Evolutionary conservation across 2,329 filamentous ascomycete genomes (phyloP).

Genomic region (Drechmeria coniospora): DNA sequence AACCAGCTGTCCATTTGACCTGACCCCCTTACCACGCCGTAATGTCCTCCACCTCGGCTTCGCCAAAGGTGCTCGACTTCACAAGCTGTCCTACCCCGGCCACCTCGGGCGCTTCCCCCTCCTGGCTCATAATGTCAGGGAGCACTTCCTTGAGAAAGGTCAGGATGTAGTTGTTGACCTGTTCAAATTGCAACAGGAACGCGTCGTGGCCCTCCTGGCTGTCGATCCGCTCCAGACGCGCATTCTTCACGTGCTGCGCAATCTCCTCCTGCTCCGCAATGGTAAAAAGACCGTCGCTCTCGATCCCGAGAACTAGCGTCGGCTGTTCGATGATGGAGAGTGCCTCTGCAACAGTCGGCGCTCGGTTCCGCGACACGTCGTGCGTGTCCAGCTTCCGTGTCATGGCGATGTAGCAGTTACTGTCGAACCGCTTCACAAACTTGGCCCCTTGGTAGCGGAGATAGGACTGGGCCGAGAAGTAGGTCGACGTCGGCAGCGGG

Average conservation of each 20-base stretch:
- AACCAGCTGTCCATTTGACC: not conserved
- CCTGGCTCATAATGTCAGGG: conserved; percentile 71
- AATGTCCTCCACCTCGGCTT: conserved; percentile 92
- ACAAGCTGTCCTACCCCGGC: conserved; percentile 46
- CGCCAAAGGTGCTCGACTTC: conserved; percentile 85
- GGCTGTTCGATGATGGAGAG: conserved; percentile 76
- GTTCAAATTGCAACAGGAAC: conserved; percentile 91
- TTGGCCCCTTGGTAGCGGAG: conserved; percentile 92
- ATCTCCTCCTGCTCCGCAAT: conserved; percentile 94
- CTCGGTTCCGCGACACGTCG: conserved; percentile 71
- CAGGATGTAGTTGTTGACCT: conserved; percentile 80
- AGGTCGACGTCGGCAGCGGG: conserved; percentile 49
- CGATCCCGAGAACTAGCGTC: conserved; percentile 80
- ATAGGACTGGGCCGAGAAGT: conserved; percentile 96
- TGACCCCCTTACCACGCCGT: conserved; percentile 59
- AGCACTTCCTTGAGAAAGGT: conserved; percentile 69
- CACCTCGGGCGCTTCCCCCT: conserved; percentile 32
- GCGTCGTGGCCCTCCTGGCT: conserved; percentile 93
- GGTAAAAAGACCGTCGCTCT: conserved; percentile 90
- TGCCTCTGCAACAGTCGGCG: conserved; percentile 54
- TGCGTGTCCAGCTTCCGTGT: conserved; percentile 96
- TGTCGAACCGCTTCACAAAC: conserved; percentile 93
- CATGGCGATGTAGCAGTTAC: conserved; percentile 98
- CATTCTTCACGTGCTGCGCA: conserved; percentile 63
- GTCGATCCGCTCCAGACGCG: conserved; percentile 72